Conservation (phyloP, 495 filamentous ascomycete genomes). For the Penicillium argentinense region DNA sequence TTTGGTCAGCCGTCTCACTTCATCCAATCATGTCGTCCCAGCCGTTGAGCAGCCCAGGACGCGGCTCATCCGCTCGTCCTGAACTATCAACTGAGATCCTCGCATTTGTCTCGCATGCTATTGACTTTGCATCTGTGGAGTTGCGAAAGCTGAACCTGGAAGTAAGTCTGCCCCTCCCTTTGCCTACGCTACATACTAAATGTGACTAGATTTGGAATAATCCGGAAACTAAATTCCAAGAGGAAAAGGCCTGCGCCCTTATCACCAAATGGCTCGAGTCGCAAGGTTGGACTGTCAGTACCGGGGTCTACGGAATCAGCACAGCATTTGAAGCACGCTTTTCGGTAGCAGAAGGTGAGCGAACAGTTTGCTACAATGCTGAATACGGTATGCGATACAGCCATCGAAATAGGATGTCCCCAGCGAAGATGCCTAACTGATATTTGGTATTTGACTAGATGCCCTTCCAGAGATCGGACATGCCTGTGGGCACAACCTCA, state of each 20-base stretch:
- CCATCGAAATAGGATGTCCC: no score
- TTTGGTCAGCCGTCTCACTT: no score
- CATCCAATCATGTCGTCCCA: no score
- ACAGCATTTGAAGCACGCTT: conserved; percentile 23
- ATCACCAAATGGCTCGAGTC: conserved; percentile 11
- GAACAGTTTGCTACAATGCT: conserved; percentile 24
- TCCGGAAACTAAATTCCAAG: conserved; percentile 11
- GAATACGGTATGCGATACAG: conserved; percentile 22
- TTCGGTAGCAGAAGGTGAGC: conserved; percentile 18
- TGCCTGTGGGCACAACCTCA: conserved; percentile 64
- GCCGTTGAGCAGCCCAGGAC: no score
- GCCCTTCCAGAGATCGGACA: conserved; percentile 56
- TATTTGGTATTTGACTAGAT: conserved; percentile 16
- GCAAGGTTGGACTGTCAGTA: conserved; percentile 7
- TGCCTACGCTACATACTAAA: neutral
- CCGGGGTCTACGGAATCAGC: conserved; percentile 25
- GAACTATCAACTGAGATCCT: neutral
- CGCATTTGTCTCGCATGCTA: neutral
- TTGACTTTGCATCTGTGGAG: neutral
- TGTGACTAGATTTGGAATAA: conserved; percentile 1
- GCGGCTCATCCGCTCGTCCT: neutral
- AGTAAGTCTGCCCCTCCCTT: neutral
- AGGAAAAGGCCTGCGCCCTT: conserved; percentile 8
- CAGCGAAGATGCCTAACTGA: no score
- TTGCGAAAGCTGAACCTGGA: neutral